Evolutionary conservation across 345 rosid species (phyloP).

Genomic region (Bruguiera parviflora): DNA sequence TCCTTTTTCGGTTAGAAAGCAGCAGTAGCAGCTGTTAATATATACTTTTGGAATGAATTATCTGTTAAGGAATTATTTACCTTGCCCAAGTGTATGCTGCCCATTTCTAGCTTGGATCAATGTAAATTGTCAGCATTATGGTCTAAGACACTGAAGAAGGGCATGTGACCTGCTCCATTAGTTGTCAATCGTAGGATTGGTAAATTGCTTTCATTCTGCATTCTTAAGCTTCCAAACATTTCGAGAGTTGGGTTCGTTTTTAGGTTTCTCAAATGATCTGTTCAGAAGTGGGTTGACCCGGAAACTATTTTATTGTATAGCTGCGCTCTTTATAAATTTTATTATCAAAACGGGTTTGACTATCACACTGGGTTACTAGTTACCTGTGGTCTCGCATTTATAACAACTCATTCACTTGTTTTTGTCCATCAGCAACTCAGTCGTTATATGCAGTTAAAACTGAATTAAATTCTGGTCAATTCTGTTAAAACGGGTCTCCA

Average conservation of each 20-base stretch:
- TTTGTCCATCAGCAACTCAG: no score
- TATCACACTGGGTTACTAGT: background rate
- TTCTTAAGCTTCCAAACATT: background rate
- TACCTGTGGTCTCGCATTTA: no score
- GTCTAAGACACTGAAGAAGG: background rate
- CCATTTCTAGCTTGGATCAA: background rate
- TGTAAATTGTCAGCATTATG: background rate
- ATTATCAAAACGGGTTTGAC: background rate
- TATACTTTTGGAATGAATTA: constrained; percentile 1
- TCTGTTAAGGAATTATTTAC: background rate
- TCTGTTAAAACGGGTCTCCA: no score
- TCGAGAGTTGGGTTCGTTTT: no score
- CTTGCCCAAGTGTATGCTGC: background rate
- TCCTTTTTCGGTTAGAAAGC: constrained; percentile 9
- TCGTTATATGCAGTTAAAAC: no score
- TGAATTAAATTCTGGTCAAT: no score
- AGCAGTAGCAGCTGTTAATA: constrained; percentile 10
- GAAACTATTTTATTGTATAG: background rate
- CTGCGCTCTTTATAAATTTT: background rate
- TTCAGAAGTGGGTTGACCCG: background rate
- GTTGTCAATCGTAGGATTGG: no score
- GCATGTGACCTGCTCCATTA: background rate
- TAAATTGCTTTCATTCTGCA: no score
- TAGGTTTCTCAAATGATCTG: background rate
- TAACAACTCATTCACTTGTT: no score